Evolutionary conservation across 768 basidiomycete genomes (phyloP).

Genomic region (Tulasnella sp.): DNA sequence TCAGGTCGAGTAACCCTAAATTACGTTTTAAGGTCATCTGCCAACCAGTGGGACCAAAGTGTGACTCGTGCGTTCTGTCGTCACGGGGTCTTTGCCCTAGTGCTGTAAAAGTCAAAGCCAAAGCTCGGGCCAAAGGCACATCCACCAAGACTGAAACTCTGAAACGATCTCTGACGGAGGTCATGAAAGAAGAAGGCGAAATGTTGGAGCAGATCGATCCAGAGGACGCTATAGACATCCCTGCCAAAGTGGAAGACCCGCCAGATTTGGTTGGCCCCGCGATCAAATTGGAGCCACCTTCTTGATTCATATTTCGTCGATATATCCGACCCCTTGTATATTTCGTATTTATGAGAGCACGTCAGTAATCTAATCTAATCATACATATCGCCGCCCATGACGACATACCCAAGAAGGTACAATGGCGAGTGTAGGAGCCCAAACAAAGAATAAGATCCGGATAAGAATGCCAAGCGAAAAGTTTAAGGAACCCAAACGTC

Average conservation of each 20-base stretch:
- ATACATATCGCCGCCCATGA: not conserved
- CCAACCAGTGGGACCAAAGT: conserved; percentile 60
- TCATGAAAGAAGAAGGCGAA: conserved; percentile 5
- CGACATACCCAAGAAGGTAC: not conserved
- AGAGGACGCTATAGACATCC: not conserved
- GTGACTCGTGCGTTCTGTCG: conserved; percentile 60
- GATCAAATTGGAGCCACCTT: not conserved
- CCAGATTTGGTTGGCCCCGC: not conserved
- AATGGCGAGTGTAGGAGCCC: not conserved
- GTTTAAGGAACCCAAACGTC: not conserved
- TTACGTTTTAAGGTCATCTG: conserved; percentile 54
- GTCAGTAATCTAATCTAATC: not conserved
- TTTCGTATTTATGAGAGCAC: not conserved
- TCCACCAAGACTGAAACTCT: not conserved
- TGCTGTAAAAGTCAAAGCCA: conserved; percentile 39
- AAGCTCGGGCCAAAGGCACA: conserved; percentile 16
- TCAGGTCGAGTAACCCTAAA: not conserved
- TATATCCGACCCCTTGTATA: not conserved
- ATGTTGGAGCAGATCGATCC: not conserved
- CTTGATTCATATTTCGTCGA: not conserved
- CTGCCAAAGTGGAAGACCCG: not conserved
- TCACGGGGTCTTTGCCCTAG: conserved; percentile 62
- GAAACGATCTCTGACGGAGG: conserved; percentile 2
- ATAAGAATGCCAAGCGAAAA: not conserved
- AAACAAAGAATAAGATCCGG: not conserved